A percentile compares a stretch with the other conserved stretches of the same genome.
phyloP scores from a whole-genome alignment of 331 rosid species.

The Quercus tomentella region DNA sequence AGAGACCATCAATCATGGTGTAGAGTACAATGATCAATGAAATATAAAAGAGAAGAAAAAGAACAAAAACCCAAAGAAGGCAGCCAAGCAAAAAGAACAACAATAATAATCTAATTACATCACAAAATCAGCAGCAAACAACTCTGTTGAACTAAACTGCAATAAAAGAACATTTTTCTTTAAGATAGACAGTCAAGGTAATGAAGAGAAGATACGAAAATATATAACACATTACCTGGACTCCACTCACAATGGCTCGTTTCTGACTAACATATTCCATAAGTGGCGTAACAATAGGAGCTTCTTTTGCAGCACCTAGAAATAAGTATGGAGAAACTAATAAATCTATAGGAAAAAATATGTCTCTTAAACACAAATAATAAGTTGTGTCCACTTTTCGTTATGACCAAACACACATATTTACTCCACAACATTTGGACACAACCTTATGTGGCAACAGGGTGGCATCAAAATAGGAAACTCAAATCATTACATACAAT shows the following conservation, averaged over 20 bases:
- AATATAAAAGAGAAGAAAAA: background rate
- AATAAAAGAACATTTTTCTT: background rate
- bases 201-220: background rate
- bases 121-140: background rate
- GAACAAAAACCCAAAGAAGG: too few relatives aligned
- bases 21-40: too few relatives aligned
- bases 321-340: constrained; percentile 17
- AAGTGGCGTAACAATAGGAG: constrained; percentile 71
- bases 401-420: too few relatives aligned
- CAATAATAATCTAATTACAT: background rate
- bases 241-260: constrained; percentile 51
- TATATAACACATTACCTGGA: constrained; percentile 45
- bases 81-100: too few relatives aligned
- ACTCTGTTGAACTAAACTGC: background rate
- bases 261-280: constrained; percentile 85
- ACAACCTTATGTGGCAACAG: background rate
- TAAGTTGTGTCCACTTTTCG: background rate
- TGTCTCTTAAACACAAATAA: background rate
- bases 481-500: background rate
- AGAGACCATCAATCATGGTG: too few relatives aligned
- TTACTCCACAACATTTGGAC: background rate
- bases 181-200: background rate
- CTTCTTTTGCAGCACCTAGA: constrained; percentile 68
- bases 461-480: background rate
- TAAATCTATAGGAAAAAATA: background rate